phyloP scores from a whole-genome alignment of 1,284 basidiomycete species.

The Paramarasmius palmivorus region DNA sequence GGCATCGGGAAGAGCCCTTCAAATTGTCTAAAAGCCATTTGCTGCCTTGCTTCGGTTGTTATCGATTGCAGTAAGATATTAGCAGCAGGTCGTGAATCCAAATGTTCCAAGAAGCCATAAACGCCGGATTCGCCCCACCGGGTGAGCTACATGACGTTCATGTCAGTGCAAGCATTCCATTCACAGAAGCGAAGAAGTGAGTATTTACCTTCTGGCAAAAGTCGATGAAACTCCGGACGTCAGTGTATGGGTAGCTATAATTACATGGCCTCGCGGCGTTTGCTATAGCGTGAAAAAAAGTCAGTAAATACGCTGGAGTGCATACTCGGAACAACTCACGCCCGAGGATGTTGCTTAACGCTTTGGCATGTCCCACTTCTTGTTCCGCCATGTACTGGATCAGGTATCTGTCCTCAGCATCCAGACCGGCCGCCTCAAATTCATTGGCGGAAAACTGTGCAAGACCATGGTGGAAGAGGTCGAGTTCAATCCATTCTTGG shows the following conservation, averaged over 20 bases:
- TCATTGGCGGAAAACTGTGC: constrained; percentile 53
- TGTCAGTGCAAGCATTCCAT: not conserved
- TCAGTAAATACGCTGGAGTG: not conserved
- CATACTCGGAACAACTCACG: constrained; percentile 20
- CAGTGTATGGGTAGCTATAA: constrained; percentile 63
- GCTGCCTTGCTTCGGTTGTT: constrained; percentile 66
- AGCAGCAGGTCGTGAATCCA: constrained; percentile 60
- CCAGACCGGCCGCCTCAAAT: constrained; percentile 57
- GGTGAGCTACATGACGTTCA: constrained; percentile 32
- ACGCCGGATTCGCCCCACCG: constrained; percentile 64
- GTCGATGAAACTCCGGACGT: constrained; percentile 61
- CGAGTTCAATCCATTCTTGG: constrained; percentile 65
- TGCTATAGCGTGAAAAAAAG: constrained; percentile 14
- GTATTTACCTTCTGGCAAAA: constrained; percentile 52
- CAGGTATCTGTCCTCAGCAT: constrained; percentile 52
- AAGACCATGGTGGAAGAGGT: constrained; percentile 63
- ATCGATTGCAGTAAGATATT: constrained; percentile 60
- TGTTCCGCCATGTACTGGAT: constrained; percentile 62
- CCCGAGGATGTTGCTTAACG: constrained; percentile 52
- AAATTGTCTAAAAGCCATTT: constrained; percentile 69
- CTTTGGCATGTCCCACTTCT: constrained; percentile 53
- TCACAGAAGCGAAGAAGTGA: not conserved
- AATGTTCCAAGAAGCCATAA: constrained; percentile 61
- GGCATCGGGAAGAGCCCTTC: constrained; percentile 66
- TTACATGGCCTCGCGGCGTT: constrained; percentile 51